These are phyloP conservation scores for Colletotrichum chrysophilum DNA, from an alignment of 2,329 filamentous ascomycete species.

Conservation along the genomic window DNA sequence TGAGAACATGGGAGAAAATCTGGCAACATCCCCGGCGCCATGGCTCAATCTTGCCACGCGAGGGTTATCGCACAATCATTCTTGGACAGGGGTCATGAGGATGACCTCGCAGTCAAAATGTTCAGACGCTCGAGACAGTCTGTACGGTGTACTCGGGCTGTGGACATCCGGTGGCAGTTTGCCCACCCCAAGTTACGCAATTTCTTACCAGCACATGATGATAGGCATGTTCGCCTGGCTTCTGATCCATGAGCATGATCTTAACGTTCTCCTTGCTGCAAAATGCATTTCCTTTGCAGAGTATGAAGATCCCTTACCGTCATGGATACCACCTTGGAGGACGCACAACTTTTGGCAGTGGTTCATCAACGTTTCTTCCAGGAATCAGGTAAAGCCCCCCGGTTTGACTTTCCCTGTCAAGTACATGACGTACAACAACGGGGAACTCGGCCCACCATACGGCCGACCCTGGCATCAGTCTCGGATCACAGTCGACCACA, in stretches of 20 bases:
- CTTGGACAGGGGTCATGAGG: neutral
- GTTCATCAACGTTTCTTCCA: neutral
- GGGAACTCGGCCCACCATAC: neutral
- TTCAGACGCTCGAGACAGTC: neutral
- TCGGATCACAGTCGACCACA: neutral
- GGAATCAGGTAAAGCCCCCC: neutral
- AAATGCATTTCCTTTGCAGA: neutral
- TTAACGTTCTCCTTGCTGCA: neutral
- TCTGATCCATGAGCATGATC: neutral
- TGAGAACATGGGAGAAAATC: too few species aligned
- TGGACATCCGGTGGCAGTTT: neutral
- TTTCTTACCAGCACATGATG: neutral
- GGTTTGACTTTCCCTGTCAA: too few species aligned
- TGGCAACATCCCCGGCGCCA: neutral
- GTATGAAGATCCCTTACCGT: neutral
- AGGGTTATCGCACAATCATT: neutral
- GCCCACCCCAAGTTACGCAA: neutral
- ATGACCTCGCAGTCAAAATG: neutral
- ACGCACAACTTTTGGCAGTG: neutral
- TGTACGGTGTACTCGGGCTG: neutral
- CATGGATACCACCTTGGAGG: neutral
- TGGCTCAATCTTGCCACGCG: neutral
- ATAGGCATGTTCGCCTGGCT: neutral
- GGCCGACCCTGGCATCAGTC: neutral
- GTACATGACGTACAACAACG: neutral